These are phyloP conservation scores for Houttuynia cordata DNA, from an alignment of 164 flowering plant species.

Conservation along the genomic window DNA sequence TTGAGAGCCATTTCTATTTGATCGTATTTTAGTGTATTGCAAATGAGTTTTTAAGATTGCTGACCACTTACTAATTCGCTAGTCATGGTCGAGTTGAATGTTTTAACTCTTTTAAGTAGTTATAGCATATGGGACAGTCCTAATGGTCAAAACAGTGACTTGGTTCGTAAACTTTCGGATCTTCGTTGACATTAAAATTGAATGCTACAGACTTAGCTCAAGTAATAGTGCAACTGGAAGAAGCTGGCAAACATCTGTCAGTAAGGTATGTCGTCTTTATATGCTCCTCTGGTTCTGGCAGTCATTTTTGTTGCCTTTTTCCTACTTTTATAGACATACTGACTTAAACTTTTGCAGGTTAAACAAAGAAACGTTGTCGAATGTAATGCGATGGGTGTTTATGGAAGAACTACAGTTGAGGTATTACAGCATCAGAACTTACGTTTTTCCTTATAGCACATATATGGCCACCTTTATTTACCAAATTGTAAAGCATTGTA, in stretches of 20 bases:
- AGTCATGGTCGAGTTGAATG: not conserved
- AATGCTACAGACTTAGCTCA: not conserved
- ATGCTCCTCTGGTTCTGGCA: not conserved
- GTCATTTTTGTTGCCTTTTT: not conserved
- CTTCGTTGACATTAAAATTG: too few relatives aligned
- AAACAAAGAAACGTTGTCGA: conserved; percentile 18
- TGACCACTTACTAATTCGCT: not conserved
- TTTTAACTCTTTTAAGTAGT: not conserved
- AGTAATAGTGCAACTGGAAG: not conserved
- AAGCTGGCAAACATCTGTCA: conserved; percentile 2
- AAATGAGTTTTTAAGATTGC: not conserved
- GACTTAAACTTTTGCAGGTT: conserved; percentile 15
- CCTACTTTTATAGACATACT: not conserved
- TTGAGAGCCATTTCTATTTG: not conserved
- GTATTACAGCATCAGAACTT: conserved; percentile 13
- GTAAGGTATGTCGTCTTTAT: conserved; percentile 20
- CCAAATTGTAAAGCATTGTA: not conserved
- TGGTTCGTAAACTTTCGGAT: not conserved
- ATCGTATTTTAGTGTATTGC: not conserved
- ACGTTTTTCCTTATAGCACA: not conserved
- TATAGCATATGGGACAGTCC: not conserved
- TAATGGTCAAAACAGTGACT: not conserved
- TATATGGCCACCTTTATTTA: not conserved
- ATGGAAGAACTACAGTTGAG: conserved; percentile 37
- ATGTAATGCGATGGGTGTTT: conserved; percentile 16